A percentile compares a stretch with the other conserved stretches of the same genome.
phyloP scores from a whole-genome alignment of 2,329 filamentous ascomycete species.

The Fusarium xyrophilum region DNA sequence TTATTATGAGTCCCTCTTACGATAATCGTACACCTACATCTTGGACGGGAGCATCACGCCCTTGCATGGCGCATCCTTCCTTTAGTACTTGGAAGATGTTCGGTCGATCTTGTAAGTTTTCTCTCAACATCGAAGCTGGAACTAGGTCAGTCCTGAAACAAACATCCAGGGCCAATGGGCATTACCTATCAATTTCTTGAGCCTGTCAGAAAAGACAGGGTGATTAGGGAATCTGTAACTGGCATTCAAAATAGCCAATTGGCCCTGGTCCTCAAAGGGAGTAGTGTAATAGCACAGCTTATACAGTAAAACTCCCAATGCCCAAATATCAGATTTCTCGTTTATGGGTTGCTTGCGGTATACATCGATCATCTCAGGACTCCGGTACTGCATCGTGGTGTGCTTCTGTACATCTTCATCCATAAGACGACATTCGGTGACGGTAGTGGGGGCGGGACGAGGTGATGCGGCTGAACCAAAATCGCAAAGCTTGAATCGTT shows the following conservation, averaged over 20 bases:
- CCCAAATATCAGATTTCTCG: conserved; percentile 99
- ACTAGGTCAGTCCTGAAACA: conserved; percentile 31
- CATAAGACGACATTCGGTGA: conserved; percentile 87
- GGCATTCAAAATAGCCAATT: conserved; percentile 95
- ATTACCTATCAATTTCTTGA: conserved; percentile 88
- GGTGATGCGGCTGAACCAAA: conserved; percentile 92
- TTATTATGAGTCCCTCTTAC: conserved; percentile 5
- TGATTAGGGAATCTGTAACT: conserved; percentile 91
- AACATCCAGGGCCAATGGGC: background rate
- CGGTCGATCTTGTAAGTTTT: conserved; percentile 78
- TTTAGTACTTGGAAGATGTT: conserved; percentile 94
- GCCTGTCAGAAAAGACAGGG: conserved; percentile 84
- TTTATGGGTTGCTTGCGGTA: conserved; percentile 96
- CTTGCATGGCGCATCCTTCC: conserved; percentile 88
- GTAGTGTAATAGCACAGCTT: conserved; percentile 99
- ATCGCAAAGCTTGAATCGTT: conserved; percentile 94
- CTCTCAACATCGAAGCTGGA: conserved; percentile 87
- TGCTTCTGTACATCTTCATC: conserved; percentile 98
- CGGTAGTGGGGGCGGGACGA: conserved; percentile 81
- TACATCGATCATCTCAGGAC: conserved; percentile 98
- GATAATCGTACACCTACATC: conserved; percentile 68
- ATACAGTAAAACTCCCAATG: conserved; percentile 91
- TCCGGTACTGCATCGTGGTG: conserved; percentile 95
- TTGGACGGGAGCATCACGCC: conserved; percentile 83
- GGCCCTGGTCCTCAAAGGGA: conserved; percentile 96